Base-by-base conservation (phyloP, 805 yeast species). In the Wickerhamiella hasegawae region DNA sequence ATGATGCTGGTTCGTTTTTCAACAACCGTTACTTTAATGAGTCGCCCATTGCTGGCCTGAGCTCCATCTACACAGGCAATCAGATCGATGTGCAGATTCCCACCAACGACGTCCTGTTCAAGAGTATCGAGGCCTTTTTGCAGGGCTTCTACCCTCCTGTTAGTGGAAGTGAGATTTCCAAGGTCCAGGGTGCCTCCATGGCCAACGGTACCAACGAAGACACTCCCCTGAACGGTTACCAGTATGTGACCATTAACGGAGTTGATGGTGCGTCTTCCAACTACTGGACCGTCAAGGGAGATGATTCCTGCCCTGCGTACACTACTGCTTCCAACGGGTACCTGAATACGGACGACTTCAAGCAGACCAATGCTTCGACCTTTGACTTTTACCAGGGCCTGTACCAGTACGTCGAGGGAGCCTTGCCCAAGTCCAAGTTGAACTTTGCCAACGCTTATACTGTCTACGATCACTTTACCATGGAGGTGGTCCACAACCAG, bases 91-190 rank as follows among this genome's bases (percentile, higher is more conserved):
- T 63, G 10, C 59, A 57, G 35, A 55, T 58, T 15, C 53, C 64
- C 4, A 52, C 58, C 20, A 32, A 46, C 14, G 54, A 53, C 18
- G 68, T 65, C 23, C 49, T 66, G 28, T 51, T 54, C 26, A 57
- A 56, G 48, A 58, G 67, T 16, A 67, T 62, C 39, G 37, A 54
- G 37, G 55, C 68, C 3, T 66, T 64, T 50, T 43, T 64, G 28
- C 71, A 66, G 46, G 71, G 70, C 23, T 45, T 66, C 25, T 66
- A 61, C 42, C 71, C 71, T 12, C 65, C 69, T 18, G 53, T 54
- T 19, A 46, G 51, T 32, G 47, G 47, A 31, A 42, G 41, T 15
- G 54, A 42, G 20, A 39, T 32, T 9, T 45, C 51, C 14, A 33
- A 31, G 5, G 47, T 47, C 17, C 38, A 31, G n/a, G 53, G 50